Evolutionary conservation across 2,329 filamentous ascomycete genomes (phyloP).

Genomic region (Dactylella cylindrospora): DNA sequence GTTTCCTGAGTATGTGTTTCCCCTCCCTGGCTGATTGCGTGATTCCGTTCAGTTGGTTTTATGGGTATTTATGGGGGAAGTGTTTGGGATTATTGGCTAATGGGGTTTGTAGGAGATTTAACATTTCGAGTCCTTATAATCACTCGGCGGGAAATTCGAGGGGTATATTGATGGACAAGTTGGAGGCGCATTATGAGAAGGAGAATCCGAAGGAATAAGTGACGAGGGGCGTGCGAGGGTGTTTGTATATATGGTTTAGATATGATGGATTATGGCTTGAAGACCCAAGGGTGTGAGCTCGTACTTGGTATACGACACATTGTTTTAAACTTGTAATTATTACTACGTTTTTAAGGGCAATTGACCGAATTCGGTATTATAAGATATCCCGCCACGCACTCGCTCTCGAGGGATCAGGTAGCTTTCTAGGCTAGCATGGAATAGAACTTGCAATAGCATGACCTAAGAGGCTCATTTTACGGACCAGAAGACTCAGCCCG

Average conservation of each 20-base stretch:
- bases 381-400: no score
- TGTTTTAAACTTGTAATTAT: no score
- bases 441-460: no score
- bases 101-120: conserved; percentile 20
- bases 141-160: conserved; percentile 23
- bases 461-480: no score
- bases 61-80: not conserved
- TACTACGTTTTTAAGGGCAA: no score
- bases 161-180: conserved; percentile 40
- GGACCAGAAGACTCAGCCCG: no score
- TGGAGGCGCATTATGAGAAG: conserved; percentile 38
- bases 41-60: no score
- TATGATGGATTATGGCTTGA: conserved; percentile 2
- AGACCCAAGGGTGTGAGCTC: no score
- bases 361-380: no score
- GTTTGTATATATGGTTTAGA: conserved; percentile 30
- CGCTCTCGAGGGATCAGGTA: no score
- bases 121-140: conserved; percentile 31
- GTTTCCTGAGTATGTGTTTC: conserved; percentile 36
- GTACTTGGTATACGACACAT: not conserved
- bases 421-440: no score
- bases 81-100: conserved; percentile 1
- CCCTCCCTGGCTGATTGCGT: not conserved
- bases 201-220: conserved; percentile 41
- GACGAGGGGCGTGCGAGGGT: not conserved